Conservation (phyloP, 345 rosid species). For the Combretum micranthum region DNA sequence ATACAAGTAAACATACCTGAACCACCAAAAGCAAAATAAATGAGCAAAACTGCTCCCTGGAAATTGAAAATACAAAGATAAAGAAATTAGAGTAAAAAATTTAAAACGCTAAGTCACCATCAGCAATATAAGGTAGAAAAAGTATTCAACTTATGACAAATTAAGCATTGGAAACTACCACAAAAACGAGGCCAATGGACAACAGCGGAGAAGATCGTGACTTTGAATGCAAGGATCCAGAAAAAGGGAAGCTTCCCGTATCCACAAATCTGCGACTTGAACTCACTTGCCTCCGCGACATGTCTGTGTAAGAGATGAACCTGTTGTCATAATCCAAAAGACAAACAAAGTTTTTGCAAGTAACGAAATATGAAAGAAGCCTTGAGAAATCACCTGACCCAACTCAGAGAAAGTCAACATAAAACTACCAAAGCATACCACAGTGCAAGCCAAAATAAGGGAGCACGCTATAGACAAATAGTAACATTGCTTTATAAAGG, state of each 20-base stretch:
- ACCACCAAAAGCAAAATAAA: slow-evolving; percentile 67
- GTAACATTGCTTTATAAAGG: too few species aligned
- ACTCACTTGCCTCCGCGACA: slow-evolving; percentile 87
- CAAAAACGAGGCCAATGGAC: slow-evolving; percentile 58
- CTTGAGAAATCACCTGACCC: too few species aligned
- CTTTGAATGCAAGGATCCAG: slow-evolving; percentile 67
- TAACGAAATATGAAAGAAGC: too few species aligned
- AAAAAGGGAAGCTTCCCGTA: slow-evolving; percentile 67
- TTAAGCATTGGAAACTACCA: slow-evolving; percentile 29
- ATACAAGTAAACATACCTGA: slow-evolving; percentile 37
- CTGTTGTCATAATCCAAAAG: slow-evolving; percentile 5
- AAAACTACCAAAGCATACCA: too few species aligned
- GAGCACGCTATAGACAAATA: too few species aligned
- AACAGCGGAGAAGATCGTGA: slow-evolving; percentile 72
- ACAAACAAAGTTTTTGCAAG: neutral
- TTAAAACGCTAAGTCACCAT: neutral
- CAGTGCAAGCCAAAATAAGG: too few species aligned
- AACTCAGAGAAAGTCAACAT: too few species aligned
- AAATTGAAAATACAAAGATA: neutral
- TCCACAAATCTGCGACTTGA: slow-evolving; percentile 70
- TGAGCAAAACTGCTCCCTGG: slow-evolving; percentile 78
- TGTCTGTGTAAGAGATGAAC: slow-evolving; percentile 12
- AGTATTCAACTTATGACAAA: neutral
- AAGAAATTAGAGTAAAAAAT: neutral
- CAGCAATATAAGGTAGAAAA: neutral